These are phyloP conservation scores for Paratinospora sagittata DNA, from an alignment of 164 flowering plant species.

Conservation along the genomic window DNA sequence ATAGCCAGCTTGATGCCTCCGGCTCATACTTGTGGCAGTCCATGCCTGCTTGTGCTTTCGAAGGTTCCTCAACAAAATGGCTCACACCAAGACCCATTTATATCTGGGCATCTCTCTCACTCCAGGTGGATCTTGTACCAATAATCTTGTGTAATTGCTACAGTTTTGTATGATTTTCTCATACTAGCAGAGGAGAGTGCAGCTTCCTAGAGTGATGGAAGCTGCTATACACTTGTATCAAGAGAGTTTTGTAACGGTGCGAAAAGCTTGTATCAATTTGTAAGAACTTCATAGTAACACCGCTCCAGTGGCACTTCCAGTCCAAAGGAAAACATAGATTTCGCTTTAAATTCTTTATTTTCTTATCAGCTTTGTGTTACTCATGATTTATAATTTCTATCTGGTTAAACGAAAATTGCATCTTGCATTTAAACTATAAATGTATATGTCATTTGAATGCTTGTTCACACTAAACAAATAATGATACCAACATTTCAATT, in stretches of 20 bases:
- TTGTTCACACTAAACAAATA: no score
- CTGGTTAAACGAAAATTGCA: no score
- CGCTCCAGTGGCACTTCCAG: neutral
- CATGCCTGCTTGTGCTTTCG: slow-evolving; percentile 9
- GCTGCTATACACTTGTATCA: neutral
- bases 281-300: neutral
- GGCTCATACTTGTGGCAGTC: neutral
- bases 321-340: neutral
- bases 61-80: neutral
- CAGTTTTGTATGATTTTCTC: neutral
- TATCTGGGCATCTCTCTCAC: neutral
- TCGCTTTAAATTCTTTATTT: no score
- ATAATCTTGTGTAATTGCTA: neutral
- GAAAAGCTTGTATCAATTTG: neutral
- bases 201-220: neutral
- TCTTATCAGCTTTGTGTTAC: no score
- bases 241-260: neutral
- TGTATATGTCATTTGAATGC: no score
- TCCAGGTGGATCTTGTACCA: neutral
- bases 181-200: neutral
- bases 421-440: no score
- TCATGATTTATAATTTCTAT: no score
- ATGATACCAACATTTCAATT: no score
- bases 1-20: neutral
- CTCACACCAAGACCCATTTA: neutral